Evolutionary conservation across 495 filamentous ascomycete genomes (phyloP).

Genomic region (Aspergillus conjunctus): DNA sequence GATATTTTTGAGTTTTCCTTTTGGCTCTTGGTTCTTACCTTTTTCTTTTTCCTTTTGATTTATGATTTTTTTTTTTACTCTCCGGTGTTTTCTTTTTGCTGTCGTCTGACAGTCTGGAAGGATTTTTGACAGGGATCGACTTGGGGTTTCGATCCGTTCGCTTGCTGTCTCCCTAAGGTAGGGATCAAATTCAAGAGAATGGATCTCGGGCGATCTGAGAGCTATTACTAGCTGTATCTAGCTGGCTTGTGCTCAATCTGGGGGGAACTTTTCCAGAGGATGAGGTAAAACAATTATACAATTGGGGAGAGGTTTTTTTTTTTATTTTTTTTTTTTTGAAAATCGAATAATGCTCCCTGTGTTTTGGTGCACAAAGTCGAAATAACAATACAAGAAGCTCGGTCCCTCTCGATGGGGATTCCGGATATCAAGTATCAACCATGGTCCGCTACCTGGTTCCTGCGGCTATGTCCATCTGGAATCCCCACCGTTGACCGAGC

Average conservation of each 20-base stretch:
- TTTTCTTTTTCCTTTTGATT: conserved; percentile 13
- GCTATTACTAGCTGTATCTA: not conserved
- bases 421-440: not conserved
- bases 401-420: not conserved
- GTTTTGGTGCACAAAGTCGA: not conserved
- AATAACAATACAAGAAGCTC: not conserved
- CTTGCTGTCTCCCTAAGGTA: not conserved
- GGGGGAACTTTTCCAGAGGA: not conserved
- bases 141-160: conserved; percentile 8
- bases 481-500: not conserved
- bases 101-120: not conserved
- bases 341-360: too few relatives aligned
- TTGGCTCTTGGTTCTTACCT: not conserved
- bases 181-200: not conserved
- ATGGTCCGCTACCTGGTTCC: not conserved
- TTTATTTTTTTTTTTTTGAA: too few relatives aligned
- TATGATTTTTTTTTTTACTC: conserved; percentile 15
- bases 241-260: not conserved
- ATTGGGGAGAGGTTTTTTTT: too few relatives aligned
- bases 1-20: not conserved
- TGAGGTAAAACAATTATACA: not conserved
- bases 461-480: conserved; percentile 4
- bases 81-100: conserved; percentile 7
- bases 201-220: conserved; percentile 3
- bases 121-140: conserved; percentile 13